Evolutionary conservation across 768 basidiomycete species (phyloP).

Genomic region (Termitomyces sp.): DNA sequence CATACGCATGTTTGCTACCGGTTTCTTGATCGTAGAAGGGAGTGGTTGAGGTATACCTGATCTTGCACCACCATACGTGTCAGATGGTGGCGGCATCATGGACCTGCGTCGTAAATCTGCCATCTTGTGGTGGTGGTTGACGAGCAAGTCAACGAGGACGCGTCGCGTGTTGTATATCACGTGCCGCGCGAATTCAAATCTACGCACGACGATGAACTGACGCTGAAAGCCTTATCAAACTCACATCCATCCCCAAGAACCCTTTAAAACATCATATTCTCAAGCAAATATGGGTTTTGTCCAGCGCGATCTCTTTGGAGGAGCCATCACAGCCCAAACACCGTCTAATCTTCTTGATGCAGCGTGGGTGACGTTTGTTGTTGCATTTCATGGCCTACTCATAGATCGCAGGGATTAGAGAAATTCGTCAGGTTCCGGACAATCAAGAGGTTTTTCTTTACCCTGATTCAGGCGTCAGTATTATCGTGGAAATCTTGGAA

Average conservation of each 20-base stretch:
- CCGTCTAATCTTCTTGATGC: slow-evolving; percentile 70
- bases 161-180: slow-evolving; percentile 22
- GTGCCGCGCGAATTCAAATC: slow-evolving; percentile 21
- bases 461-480: slow-evolving; percentile 61
- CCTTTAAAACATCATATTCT: not conserved
- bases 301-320: slow-evolving; percentile 72
- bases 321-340: slow-evolving; percentile 67
- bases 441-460: slow-evolving; percentile 92
- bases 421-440: slow-evolving; percentile 83
- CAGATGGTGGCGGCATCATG: slow-evolving; percentile 51
- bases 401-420: slow-evolving; percentile 23
- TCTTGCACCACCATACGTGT: slow-evolving; percentile 45
- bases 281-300: slow-evolving; percentile 7
- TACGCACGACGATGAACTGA: too few species aligned
- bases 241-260: not conserved
- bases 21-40: slow-evolving; percentile 74
- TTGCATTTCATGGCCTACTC: not conserved
- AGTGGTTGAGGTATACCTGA: slow-evolving; percentile 61
- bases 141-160: slow-evolving; percentile 15
- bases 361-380: slow-evolving; percentile 54
- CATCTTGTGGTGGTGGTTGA: slow-evolving; percentile 8
- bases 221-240: too few species aligned
- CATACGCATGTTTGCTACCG: slow-evolving; percentile 52
- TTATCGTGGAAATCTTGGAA: slow-evolving; percentile 83
- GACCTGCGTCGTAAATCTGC: slow-evolving; percentile 51